These are phyloP conservation scores for Colletotrichum chlorophyti DNA, from an alignment of 2,329 filamentous ascomycete genomes.

Conservation along the genomic window DNA sequence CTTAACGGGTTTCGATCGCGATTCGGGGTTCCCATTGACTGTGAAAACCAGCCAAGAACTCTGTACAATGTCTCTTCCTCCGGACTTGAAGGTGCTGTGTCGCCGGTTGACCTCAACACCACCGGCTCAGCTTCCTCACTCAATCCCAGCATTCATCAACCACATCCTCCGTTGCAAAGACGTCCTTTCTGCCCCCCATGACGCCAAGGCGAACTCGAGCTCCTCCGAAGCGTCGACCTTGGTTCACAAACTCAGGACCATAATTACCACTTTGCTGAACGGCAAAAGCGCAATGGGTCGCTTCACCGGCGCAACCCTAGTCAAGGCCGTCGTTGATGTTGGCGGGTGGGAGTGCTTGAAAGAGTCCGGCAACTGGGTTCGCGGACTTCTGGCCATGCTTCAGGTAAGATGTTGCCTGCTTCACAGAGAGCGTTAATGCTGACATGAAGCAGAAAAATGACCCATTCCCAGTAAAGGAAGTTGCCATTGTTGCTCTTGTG, in stretches of 20 bases:
- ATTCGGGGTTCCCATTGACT: not conserved
- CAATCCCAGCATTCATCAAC: constrained; percentile 72
- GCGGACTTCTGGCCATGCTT: constrained; percentile 75
- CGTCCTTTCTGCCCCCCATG: constrained; percentile 68
- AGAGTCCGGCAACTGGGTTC: constrained; percentile 77
- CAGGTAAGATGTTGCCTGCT: constrained; percentile 56
- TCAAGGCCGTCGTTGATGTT: constrained; percentile 82
- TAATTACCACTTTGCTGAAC: constrained; percentile 78
- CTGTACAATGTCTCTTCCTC: constrained; percentile 48
- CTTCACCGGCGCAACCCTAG: constrained; percentile 78
- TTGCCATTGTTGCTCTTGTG: constrained; percentile 78
- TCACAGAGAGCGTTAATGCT: constrained; percentile 26
- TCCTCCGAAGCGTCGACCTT: constrained; percentile 71
- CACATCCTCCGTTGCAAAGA: constrained; percentile 63
- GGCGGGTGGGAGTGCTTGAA: constrained; percentile 85
- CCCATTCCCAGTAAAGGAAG: constrained; percentile 74
- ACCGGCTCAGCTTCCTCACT: constrained; percentile 74
- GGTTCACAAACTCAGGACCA: constrained; percentile 82
- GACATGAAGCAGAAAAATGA: constrained; percentile 71
- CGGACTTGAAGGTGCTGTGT: constrained; percentile 70
- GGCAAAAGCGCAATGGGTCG: constrained; percentile 77
- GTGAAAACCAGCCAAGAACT: not conserved
- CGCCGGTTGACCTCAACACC: constrained; percentile 75
- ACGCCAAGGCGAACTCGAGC: constrained; percentile 65
- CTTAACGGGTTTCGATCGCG: not conserved